These are phyloP conservation scores for Pyropia yezoensis DNA, from an alignment of 23 red algal species.

Conservation along the genomic window DNA sequence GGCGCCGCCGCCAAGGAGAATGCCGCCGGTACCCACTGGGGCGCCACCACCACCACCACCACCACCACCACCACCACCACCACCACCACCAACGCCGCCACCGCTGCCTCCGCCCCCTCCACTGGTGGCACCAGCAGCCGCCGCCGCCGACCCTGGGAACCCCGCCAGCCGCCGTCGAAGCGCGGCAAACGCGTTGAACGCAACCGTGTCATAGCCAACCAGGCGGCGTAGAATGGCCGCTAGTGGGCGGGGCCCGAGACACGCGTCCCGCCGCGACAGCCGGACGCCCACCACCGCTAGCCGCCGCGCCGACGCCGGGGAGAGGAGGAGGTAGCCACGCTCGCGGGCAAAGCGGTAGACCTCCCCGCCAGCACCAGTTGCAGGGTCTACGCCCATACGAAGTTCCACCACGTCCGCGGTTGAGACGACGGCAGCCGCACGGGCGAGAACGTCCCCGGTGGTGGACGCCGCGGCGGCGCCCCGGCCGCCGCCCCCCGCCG, in stretches of 20 bases:
- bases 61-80: constrained; percentile 6
- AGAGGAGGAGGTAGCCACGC: constrained; percentile 67
- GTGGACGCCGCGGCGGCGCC: not conserved
- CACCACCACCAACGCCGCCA: constrained; percentile 1
- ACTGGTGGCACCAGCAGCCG: constrained; percentile 39
- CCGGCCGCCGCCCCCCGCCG: not conserved
- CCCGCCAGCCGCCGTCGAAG: constrained; percentile 22
- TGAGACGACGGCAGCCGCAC: no score
- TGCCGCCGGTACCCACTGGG: not conserved
- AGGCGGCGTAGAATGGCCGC: constrained; percentile 34
- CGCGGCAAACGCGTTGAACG: constrained; percentile 63
- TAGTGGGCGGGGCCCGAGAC: constrained; percentile 46
- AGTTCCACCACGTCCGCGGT: no score
- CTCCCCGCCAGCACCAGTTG: not conserved
- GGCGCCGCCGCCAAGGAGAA: not conserved
- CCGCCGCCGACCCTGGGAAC: constrained; percentile 15
- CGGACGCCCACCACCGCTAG: constrained; percentile 30
- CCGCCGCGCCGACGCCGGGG: constrained; percentile 30
- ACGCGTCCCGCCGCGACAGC: constrained; percentile 27
- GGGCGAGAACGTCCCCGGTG: not conserved
- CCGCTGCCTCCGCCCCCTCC: constrained; percentile 9
- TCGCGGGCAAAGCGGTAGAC: constrained; percentile 66
- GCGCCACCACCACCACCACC: constrained; percentile 9
- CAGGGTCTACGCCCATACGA: no score
- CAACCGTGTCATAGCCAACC: constrained; percentile 82